Base-by-base conservation (phyloP, 1,139 yeast species). In the Candida pseudoviswanathii region DNA sequence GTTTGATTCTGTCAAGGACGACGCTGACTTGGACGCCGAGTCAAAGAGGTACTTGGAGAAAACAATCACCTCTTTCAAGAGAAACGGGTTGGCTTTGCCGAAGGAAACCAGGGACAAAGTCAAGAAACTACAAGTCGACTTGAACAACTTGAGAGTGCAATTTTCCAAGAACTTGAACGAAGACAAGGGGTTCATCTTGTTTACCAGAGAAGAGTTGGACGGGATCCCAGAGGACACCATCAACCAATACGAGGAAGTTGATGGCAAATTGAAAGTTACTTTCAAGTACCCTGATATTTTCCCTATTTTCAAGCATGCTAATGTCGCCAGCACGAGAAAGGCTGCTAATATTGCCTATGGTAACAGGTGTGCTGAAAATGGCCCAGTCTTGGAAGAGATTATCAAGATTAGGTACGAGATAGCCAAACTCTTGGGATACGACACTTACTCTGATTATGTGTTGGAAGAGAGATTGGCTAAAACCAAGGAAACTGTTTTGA, bases 391-490 rank as follows among this genome's bases (percentile, higher is more conserved):
- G 47, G 66, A 70, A 30, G 77, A 85, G 54, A 84, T 90, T 29
- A 78, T 89, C 48, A 68, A 75, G 55, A 60, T 84, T 47, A 78
- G 96, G 60, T 80, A 78, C 45, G 70, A 85, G 58, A 67, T 86
- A 50, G 91, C 95, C 1, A 65, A 78, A 47, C 54, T 80, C 16
- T 72, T 88, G 59, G 95, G 90, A 8, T 89, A 86, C 66, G 66
- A 77, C 26, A 81, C 80, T 49, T 89, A 78, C 64, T 82, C 95
- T 1, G 86, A 84, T 50, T 87, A 78, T 60, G 79, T 83, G 24
- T 74, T 89, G 54, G 94, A 87, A 55, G 87, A 83, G 47, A 80
- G 90, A 63, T 86, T 89, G 92, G 96, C 96, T 42, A 85, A 87
- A 62, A 76, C 71, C 32, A 81, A 85, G 39, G 73, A 74, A 33